Evolutionary conservation across 2,329 filamentous ascomycete species (phyloP), one percentile per base, ranked within the genome.

Genomic region (Dryadomyces quercus-mongolicae): DNA sequence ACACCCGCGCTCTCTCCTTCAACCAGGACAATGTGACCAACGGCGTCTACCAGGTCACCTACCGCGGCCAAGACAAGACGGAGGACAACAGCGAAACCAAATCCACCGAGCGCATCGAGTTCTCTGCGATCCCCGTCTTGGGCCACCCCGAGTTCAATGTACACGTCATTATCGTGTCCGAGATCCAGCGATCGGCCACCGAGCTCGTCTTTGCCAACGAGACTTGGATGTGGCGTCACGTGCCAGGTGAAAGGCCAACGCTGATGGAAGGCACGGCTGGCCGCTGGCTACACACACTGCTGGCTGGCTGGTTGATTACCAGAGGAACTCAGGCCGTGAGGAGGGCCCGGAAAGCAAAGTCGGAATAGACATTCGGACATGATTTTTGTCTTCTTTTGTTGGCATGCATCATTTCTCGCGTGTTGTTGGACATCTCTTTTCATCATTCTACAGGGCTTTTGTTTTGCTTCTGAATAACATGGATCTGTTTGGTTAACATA

Each of bases 161-260:
- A 8, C 56, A 59, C 18, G 64, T 61, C 1, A 21, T 67, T 8
- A 55, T 67, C 6, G 59, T 67, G 12, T 54, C 60, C 1, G 63
- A 59, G 21, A 53, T 66, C 1, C 57, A 60, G 46, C 53, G 49
- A 44, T 52, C 55, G 4, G 53, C 53, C 4, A 53, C 53, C 1
- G 44, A 50, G 13, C 56, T 65, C 25, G 59, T 65, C 8, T 66
- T 70, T 50, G 60, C 67, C 48, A 69, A 68, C 55, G 67, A 70
- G 62, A 68, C 68, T n/a, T 69, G 67, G 68, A 65, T 68, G 64
- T 70, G 67, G 67, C 62, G 68, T 46, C 52, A 53, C 21, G 58
- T 54, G 12, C 36, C 52, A 16, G 56, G 59, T 18, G 67, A 68
- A 49, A 60, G 58, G 49, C 59, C 62, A 16, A 61, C 63, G 12